phyloP scores from a whole-genome alignment of 495 filamentous ascomycete genomes.

The Annulohypoxylon bovei region DNA sequence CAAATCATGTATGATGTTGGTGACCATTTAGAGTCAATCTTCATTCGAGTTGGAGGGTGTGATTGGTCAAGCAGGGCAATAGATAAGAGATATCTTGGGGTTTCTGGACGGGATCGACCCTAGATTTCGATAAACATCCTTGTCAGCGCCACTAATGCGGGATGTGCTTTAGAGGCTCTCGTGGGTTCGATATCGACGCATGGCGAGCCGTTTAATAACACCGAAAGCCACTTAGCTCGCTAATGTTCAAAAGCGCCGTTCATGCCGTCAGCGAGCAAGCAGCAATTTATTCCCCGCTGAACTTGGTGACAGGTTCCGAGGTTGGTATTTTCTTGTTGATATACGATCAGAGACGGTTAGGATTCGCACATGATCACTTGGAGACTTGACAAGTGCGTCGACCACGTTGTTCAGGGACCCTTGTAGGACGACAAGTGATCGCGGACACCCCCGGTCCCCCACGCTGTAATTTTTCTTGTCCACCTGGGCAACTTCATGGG shows the following conservation, averaged over 20 bases:
- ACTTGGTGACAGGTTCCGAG: neutral
- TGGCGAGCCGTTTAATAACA: conserved; percentile 25
- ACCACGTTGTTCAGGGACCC: conserved; percentile 8
- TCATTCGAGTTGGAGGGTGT: conserved; percentile 12
- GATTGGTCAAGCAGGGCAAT: conserved; percentile 38
- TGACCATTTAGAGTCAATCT: conserved; percentile 37
- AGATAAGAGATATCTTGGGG: conserved; percentile 41
- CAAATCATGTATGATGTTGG: conserved; percentile 36
- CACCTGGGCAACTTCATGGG: neutral
- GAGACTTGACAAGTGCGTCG: conserved; percentile 11
- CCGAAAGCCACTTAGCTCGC: conserved; percentile 13
- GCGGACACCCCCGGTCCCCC: conserved; percentile 28
- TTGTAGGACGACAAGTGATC: neutral
- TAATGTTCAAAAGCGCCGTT: conserved; percentile 14
- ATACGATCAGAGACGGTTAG: conserved; percentile 6
- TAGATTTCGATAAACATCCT: conserved; percentile 24
- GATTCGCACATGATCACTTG: conserved; percentile 7
- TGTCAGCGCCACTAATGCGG: conserved; percentile 34
- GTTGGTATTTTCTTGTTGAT: neutral
- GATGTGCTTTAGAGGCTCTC: conserved; percentile 35
- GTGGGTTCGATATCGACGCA: conserved; percentile 23
- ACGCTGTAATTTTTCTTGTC: conserved; percentile 6
- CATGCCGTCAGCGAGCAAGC: neutral
- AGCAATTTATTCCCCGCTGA: conserved; percentile 3
- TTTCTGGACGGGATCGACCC: conserved; percentile 33